Evolutionary conservation across 257 asterid genomes (phyloP).

Genomic region (Scutellaria baicalensis): DNA sequence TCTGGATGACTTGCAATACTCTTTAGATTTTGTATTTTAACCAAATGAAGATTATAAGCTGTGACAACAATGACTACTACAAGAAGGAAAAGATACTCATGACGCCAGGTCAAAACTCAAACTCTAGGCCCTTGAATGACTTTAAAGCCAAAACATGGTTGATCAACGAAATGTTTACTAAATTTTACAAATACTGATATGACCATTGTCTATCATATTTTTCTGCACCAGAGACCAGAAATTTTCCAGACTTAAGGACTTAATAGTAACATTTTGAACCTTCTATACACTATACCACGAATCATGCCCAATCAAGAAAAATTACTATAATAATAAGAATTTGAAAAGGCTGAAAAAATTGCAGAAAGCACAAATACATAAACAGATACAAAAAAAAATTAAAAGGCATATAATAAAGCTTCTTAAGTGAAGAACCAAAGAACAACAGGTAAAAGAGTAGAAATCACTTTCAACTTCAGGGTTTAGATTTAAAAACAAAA

Average conservation of each 20-base stretch:
- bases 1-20: too few relatives aligned
- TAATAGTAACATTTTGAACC: background rate
- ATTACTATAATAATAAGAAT: background rate
- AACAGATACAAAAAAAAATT: background rate
- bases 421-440: background rate
- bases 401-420: background rate
- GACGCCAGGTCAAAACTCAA: background rate
- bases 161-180: background rate
- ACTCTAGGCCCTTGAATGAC: background rate
- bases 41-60: too few relatives aligned
- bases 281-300: background rate
- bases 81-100: background rate
- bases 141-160: background rate
- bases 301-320: background rate
- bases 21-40: too few relatives aligned
- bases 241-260: background rate
- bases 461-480: background rate
- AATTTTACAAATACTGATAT: background rate
- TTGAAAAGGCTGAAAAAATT: background rate
- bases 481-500: constrained; percentile 2
- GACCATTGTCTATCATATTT: background rate
- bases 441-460: background rate
- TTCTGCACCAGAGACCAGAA: background rate
- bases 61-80: too few relatives aligned
- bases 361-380: background rate